These are phyloP conservation scores for Boletus sp. DNA, from an alignment of 1,284 basidiomycete genomes.

Conservation along the genomic window DNA sequence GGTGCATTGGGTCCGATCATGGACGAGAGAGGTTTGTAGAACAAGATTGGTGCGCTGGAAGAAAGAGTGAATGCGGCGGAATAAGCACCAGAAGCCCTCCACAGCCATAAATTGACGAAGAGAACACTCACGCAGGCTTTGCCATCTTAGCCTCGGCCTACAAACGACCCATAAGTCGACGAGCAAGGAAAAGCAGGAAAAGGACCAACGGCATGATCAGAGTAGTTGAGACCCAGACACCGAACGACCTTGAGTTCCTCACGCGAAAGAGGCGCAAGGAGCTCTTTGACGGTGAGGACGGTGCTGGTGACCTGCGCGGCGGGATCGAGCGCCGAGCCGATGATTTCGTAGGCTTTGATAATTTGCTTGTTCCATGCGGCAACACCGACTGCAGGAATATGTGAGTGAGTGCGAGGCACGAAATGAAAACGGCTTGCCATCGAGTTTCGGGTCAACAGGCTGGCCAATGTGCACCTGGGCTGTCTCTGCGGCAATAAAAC, in stretches of 20 bases:
- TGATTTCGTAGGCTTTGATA: slow-evolving; percentile 66
- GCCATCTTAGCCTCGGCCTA: slow-evolving; percentile 65
- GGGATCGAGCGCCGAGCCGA: slow-evolving; percentile 63
- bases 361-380: slow-evolving; percentile 50
- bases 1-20: slow-evolving; percentile 69
- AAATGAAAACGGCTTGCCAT: slow-evolving; percentile 44
- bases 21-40: slow-evolving; percentile 74
- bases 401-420: background rate
- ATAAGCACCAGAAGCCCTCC: background rate
- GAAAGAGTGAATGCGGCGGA: background rate
- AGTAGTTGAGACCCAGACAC: slow-evolving; percentile 79
- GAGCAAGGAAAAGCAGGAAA: background rate
- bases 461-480: slow-evolving; percentile 71
- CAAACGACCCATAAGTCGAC: background rate
- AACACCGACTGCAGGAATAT: slow-evolving; percentile 53
- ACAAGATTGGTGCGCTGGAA: slow-evolving; percentile 63
- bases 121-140: slow-evolving; percentile 51
- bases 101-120: background rate
- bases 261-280: slow-evolving; percentile 67
- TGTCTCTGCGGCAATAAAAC: slow-evolving; percentile 79
- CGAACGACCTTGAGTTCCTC: slow-evolving; percentile 67
- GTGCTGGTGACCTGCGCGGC: slow-evolving; percentile 57
- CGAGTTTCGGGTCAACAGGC: slow-evolving; percentile 62
- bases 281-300: slow-evolving; percentile 62
- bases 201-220: slow-evolving; percentile 65